Conservation (phyloP, 257 asterid genomes). For the Orobanche coerulescens region DNA sequence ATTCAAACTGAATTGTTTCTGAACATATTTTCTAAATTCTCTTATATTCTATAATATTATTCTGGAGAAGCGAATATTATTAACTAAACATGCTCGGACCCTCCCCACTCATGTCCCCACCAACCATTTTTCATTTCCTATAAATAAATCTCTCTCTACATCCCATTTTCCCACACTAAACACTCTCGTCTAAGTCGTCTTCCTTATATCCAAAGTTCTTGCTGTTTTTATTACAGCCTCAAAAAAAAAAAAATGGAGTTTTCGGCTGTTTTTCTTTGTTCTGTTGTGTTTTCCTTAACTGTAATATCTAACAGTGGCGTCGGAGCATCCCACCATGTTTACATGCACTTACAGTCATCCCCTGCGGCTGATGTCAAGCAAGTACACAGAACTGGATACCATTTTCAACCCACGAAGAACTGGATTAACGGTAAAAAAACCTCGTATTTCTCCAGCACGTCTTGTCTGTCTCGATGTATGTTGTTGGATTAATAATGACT, state of each 20-base stretch:
- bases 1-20: too few species aligned
- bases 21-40: too few species aligned
- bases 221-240: background rate
- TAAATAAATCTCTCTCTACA: background rate
- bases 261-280: background rate
- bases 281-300: background rate
- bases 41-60: too few species aligned
- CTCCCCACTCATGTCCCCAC: background rate
- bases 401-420: conserved; percentile 40
- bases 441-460: too few species aligned
- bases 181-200: too few species aligned
- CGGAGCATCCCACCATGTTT: conserved; percentile 26
- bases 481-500: too few species aligned
- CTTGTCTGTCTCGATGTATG: too few species aligned
- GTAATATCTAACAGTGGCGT: conserved; percentile 23
- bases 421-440: conserved; percentile 62
- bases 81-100: too few species aligned
- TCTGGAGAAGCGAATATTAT: too few species aligned
- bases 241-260: background rate
- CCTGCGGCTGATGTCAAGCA: background rate
- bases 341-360: conserved; percentile 24
- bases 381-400: conserved; percentile 40
- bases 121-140: background rate
- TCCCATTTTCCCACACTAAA: background rate
- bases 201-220: too few species aligned